Evolutionary conservation across 2,329 filamentous ascomycete genomes (phyloP), one percentile per base, ranked within the genome.

Genomic region (Exophiala sideris): DNA sequence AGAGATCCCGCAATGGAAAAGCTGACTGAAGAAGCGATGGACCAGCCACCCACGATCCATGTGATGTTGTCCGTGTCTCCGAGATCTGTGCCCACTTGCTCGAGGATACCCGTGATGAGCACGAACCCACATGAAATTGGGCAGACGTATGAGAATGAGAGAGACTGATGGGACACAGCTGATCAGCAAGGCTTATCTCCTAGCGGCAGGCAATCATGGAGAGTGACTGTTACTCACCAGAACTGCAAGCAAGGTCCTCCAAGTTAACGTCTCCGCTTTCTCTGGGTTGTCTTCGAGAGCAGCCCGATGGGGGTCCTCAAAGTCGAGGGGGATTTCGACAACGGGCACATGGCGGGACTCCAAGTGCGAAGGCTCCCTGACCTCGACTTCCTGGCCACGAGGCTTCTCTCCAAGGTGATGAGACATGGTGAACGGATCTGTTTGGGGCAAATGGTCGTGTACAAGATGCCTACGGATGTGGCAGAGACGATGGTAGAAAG

Each of bases 91-190:
- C 39, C 39, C 5, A 41, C n/a, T 16, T n/a, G 39, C 10, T 16
- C 39, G 5, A 41, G 14, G 16, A 41, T 41, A n/a, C 55, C 56
- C 1, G 53, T 60, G n/a, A 59, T 60, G 7, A 67, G 57, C 3
- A 61, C 65, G 55, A 60, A 68, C 14, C 64, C 64, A 10, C 63
- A 65, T 5, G 64, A 61, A 39, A 71, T 65, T 52, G 66, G 63
- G 12, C 49, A 50, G 41, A 59, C 53, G 32, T 50, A 59, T n/a
- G 45, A 50, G 38, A 59, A 47, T 4, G 53, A 29, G 7, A 59
- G 38, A 7, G 47, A 59, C 57, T 59, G 32, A 36, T 12, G 2
- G 21, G 16, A 35, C 16, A 50, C 9, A n/a, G 34, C n/a, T 38
- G 11, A 39, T 32, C 24, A 45, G 29, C 16, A 47, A 16, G n/a